Percentiles rank a stretch among this genome's conserved stretches.
These are phyloP conservation scores for Aspergillaceae sp. DNA, from an alignment of 2,329 filamentous ascomycete species.

Conservation along the genomic window DNA sequence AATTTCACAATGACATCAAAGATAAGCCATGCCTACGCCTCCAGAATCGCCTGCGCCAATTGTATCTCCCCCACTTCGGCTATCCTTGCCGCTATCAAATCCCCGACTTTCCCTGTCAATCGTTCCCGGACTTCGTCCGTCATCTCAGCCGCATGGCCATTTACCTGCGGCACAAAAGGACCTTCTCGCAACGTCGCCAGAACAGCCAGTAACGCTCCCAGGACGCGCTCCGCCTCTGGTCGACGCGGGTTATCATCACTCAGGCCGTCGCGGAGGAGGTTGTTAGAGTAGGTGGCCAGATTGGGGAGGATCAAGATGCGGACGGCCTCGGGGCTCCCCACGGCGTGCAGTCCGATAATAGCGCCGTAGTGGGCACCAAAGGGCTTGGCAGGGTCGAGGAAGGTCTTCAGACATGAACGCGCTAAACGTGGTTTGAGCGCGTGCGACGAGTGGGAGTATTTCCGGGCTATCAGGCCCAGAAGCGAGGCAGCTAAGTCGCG, in stretches of 20 bases:
- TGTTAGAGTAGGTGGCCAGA: conserved; percentile 53
- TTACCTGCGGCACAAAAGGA: conserved; percentile 24
- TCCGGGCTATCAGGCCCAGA: conserved; percentile 66
- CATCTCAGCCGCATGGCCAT: conserved; percentile 31
- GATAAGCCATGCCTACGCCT: conserved; percentile 7
- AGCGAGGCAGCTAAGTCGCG: conserved; percentile 78
- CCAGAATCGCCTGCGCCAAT: conserved; percentile 33
- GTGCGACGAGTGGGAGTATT: conserved; percentile 72
- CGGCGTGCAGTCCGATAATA: conserved; percentile 66
- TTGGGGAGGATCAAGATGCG: conserved; percentile 58
- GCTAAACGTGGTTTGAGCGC: conserved; percentile 81
- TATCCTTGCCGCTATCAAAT: conserved; percentile 34
- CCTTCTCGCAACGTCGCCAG: conserved; percentile 48
- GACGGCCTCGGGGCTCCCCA: conserved; percentile 63
- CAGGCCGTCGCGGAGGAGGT: conserved; percentile 49
- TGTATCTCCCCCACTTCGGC: conserved; percentile 33
- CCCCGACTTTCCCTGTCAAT: conserved; percentile 34
- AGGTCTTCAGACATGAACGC: conserved; percentile 84
- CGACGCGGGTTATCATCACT: conserved; percentile 43
- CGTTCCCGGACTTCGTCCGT: conserved; percentile 30
- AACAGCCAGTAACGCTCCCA: conserved; percentile 49
- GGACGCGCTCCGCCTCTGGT: conserved; percentile 53
- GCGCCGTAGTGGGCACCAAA: conserved; percentile 83
- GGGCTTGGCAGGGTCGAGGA: conserved; percentile 77
- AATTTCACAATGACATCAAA: not conserved